These are phyloP conservation scores for Penicillium sp. DNA, from an alignment of 2,329 filamentous ascomycete genomes.

Conservation along the genomic window DNA sequence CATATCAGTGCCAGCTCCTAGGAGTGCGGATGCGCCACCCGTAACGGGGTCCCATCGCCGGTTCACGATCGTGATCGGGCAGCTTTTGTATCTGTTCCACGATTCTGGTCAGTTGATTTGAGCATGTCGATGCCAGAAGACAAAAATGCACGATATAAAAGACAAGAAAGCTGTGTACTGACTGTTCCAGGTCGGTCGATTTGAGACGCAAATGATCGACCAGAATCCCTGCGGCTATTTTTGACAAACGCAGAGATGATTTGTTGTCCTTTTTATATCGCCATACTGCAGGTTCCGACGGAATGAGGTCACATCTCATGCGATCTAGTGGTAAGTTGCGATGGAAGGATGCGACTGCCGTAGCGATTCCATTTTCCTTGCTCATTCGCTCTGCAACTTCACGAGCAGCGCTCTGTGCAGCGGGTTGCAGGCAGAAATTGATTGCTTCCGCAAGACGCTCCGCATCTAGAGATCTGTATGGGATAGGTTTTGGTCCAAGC, in stretches of 20 bases:
- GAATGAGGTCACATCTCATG: slow-evolving; percentile 25
- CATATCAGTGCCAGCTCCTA: slow-evolving; percentile 24
- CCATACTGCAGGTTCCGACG: slow-evolving; percentile 31
- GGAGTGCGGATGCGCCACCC: slow-evolving; percentile 22
- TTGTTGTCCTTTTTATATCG: slow-evolving; percentile 1
- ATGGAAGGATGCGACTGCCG: slow-evolving; percentile 48
- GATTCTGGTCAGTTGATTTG: background rate
- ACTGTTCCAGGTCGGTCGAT: slow-evolving; percentile 17
- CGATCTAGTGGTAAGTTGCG: slow-evolving; percentile 25
- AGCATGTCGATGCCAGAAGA: no score
- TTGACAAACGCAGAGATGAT: slow-evolving; percentile 17
- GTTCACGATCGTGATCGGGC: slow-evolving; percentile 31
- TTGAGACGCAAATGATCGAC: slow-evolving; percentile 18
- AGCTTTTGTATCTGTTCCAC: slow-evolving; percentile 21
- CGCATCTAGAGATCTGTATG: slow-evolving; percentile 45
- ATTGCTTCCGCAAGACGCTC: slow-evolving; percentile 50
- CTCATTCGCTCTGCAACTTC: slow-evolving; percentile 41
- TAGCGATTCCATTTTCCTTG: slow-evolving; percentile 41
- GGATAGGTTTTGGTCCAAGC: slow-evolving; percentile 50
- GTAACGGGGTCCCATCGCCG: slow-evolving; percentile 34
- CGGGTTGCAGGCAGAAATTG: slow-evolving; percentile 40
- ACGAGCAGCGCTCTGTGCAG: slow-evolving; percentile 36
- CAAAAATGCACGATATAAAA: no score
- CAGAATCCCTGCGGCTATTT: slow-evolving; percentile 21
- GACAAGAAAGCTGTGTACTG: background rate